Conservation (phyloP, 2,329 filamentous ascomycete genomes). For the Parafenestella ontariensis region DNA sequence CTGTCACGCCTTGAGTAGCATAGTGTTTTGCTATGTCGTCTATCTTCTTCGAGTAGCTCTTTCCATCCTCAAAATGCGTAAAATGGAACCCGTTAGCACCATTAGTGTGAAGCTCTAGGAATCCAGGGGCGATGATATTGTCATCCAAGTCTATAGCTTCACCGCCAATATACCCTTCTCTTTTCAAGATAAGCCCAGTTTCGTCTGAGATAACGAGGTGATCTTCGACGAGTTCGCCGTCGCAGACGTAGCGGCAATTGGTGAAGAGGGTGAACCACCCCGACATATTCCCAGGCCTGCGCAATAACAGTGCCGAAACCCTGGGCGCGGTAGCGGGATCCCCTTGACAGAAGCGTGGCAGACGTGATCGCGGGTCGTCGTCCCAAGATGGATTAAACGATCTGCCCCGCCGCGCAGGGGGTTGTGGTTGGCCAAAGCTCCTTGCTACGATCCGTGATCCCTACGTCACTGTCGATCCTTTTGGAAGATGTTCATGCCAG, state of each 20-base stretch:
- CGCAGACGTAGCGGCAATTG: slow-evolving; percentile 54
- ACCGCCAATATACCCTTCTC: slow-evolving; percentile 53
- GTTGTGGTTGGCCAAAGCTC: slow-evolving; percentile 16
- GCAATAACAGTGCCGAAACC: slow-evolving; percentile 4
- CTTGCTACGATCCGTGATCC: slow-evolving; percentile 5
- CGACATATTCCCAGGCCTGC: slow-evolving; percentile 36
- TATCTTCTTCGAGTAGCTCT: slow-evolving; percentile 54
- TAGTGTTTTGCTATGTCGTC: slow-evolving; percentile 58
- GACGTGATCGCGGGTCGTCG: slow-evolving; percentile 9
- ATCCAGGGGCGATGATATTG: slow-evolving; percentile 61
- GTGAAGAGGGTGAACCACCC: slow-evolving; percentile 56
- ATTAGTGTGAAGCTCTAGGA: slow-evolving; percentile 64
- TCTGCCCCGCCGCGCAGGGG: slow-evolving; percentile 5
- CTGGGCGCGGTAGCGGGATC: slow-evolving; percentile 8
- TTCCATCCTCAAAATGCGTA: slow-evolving; percentile 55
- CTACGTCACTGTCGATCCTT: slow-evolving; percentile 23
- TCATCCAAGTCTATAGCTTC: slow-evolving; percentile 58
- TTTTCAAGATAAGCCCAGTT: slow-evolving; percentile 52
- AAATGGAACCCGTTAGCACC: slow-evolving; percentile 63
- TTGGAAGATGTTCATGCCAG: slow-evolving; percentile 4
- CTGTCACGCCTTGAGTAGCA: slow-evolving; percentile 60
- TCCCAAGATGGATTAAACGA: slow-evolving; percentile 11
- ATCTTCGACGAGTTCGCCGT: slow-evolving; percentile 53
- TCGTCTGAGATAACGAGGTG: slow-evolving; percentile 56
- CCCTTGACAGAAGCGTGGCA: slow-evolving; percentile 4